Evolutionary conservation across 1,284 basidiomycete species (phyloP).

Genomic region (Pseudozyma flocculosa): DNA sequence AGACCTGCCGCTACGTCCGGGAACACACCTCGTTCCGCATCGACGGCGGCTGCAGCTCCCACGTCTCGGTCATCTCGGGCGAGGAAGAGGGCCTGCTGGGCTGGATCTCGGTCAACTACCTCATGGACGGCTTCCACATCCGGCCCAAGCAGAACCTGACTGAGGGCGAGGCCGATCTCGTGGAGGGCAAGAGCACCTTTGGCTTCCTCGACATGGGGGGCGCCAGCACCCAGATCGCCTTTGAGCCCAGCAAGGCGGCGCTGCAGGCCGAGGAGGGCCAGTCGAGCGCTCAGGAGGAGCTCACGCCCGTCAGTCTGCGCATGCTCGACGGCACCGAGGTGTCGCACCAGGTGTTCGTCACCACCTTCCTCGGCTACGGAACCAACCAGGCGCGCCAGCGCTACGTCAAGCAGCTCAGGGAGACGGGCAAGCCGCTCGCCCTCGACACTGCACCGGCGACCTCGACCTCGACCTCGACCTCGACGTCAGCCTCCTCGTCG

Average conservation of each 20-base stretch:
- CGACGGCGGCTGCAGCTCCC: conserved; percentile 70
- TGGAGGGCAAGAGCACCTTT: conserved; percentile 73
- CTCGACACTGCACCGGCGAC: too few species aligned
- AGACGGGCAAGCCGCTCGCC: conserved; percentile 33
- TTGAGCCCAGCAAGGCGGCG: conserved; percentile 68
- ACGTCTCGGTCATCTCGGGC: conserved; percentile 90
- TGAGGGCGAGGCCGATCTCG: conserved; percentile 29
- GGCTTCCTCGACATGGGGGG: conserved; percentile 99
- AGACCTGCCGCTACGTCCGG: conserved; percentile 78
- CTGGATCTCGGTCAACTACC: conserved; percentile 97
- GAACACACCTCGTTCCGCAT: conserved; percentile 75
- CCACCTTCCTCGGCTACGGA: conserved; percentile 97
- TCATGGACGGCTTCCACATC: conserved; percentile 87
- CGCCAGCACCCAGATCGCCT: conserved; percentile 96
- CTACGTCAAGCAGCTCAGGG: conserved; percentile 72
- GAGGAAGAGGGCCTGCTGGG: conserved; percentile 98
- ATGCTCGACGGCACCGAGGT: conserved; percentile 83
- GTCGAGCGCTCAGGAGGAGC: conserved; percentile 22
- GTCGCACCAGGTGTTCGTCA: conserved; percentile 90
- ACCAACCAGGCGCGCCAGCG: conserved; percentile 93
- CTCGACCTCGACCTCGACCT: conserved; percentile 1
- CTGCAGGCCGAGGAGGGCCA: conserved; percentile 62
- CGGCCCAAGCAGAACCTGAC: conserved; percentile 25
- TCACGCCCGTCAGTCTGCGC: conserved; percentile 69
- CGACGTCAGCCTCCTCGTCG: conserved; percentile 1